These are phyloP conservation scores for Metschnikowia noctiluminum DNA, from an alignment of 805 yeast species.

Conservation along the genomic window DNA sequence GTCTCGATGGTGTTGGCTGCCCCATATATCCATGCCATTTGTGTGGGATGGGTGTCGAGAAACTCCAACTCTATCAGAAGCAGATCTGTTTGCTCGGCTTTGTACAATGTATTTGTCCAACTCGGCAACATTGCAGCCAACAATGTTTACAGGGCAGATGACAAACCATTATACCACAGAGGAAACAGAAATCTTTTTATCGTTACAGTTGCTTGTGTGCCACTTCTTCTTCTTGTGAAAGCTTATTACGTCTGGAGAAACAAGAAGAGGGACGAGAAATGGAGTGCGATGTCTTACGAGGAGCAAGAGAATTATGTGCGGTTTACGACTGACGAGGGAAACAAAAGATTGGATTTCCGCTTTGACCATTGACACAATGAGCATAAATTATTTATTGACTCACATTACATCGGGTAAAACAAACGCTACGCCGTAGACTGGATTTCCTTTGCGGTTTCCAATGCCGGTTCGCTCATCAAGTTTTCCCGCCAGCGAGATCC, in stretches of 20 bases:
- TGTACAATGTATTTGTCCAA: slow-evolving; percentile 65
- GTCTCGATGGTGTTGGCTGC: slow-evolving; percentile 38
- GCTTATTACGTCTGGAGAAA: slow-evolving; percentile 42
- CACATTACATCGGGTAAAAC: neutral
- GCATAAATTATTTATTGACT: neutral
- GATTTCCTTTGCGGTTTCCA: neutral
- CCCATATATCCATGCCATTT: slow-evolving; percentile 52
- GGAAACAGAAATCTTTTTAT: slow-evolving; percentile 47
- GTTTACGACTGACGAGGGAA: slow-evolving; percentile 51
- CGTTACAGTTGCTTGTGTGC: slow-evolving; percentile 27
- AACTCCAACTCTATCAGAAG: slow-evolving; percentile 62
- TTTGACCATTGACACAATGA: slow-evolving; percentile 24
- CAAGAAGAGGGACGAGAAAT: slow-evolving; percentile 39
- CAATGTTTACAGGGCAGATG: slow-evolving; percentile 55
- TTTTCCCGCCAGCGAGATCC: slow-evolving; percentile 11
- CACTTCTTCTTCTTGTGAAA: slow-evolving; percentile 26
- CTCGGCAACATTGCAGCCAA: slow-evolving; percentile 51
- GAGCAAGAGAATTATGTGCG: slow-evolving; percentile 47
- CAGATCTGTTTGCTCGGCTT: slow-evolving; percentile 61
- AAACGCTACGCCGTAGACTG: neutral
- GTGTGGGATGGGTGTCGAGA: slow-evolving; percentile 58
- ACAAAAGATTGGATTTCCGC: slow-evolving; percentile 51
- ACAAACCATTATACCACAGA: slow-evolving; percentile 54
- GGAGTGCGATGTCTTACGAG: slow-evolving; percentile 50
- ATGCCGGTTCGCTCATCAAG: neutral